Evolutionary conservation across 352 stramenopile genomes (phyloP).

Genomic region (Phytophthora gonapodyides): DNA sequence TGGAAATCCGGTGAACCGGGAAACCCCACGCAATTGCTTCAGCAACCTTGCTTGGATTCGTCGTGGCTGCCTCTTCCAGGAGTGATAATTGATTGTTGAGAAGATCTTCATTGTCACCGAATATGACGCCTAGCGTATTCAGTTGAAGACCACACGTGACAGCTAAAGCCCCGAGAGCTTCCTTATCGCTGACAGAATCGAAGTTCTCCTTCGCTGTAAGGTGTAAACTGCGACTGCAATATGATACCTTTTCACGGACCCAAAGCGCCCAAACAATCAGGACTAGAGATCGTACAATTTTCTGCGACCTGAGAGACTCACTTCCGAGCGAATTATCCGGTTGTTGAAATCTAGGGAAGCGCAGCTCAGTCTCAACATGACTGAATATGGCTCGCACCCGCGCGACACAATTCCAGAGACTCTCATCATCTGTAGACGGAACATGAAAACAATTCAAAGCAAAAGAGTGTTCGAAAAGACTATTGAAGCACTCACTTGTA

Average conservation of each 20-base stretch:
- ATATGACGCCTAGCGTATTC: constrained; percentile 27
- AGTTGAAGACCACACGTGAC: constrained; percentile 51
- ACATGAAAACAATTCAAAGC: constrained; percentile 7
- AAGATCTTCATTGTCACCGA: constrained; percentile 32
- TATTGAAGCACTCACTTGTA: neutral
- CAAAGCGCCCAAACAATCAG: constrained; percentile 45
- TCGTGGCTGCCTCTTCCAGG: constrained; percentile 36
- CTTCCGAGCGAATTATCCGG: neutral
- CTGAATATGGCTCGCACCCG: constrained; percentile 7
- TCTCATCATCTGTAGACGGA: constrained; percentile 1
- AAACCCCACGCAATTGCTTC: constrained; percentile 41
- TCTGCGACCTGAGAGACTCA: constrained; percentile 17
- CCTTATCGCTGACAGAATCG: neutral
- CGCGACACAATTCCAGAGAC: constrained; percentile 12
- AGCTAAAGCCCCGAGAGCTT: constrained; percentile 27
- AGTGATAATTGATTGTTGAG: constrained; percentile 41
- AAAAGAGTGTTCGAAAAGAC: constrained; percentile 16
- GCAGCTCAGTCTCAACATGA: neutral
- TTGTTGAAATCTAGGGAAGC: constrained; percentile 6
- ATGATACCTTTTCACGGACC: constrained; percentile 42
- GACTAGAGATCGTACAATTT: constrained; percentile 37
- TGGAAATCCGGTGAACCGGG: constrained; percentile 30
- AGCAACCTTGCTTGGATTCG: constrained; percentile 34
- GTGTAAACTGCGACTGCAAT: constrained; percentile 29
- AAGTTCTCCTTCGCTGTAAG: constrained; percentile 1